A percentile compares a stretch with the other conserved stretches of the same genome.
phyloP scores from a whole-genome alignment of 345 rosid genomes.

The Raphanus raphanistrum region DNA sequence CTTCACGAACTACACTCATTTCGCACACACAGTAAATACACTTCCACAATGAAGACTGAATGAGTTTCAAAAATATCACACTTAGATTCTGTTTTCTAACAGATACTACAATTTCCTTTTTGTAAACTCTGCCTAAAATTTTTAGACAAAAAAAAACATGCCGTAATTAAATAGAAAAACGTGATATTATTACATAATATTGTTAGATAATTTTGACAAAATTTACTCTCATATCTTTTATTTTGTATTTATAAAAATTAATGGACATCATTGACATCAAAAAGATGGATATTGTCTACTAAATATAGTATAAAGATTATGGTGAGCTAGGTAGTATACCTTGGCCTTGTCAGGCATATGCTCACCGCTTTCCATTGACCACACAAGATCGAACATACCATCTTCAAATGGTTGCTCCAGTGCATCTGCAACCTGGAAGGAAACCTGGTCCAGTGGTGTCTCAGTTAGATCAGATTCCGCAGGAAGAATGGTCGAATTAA shows the following conservation, averaged over 20 bases:
- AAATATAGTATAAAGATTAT: not conserved
- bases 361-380: constrained; percentile 99
- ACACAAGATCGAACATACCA: constrained; percentile 72
- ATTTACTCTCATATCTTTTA: not conserved
- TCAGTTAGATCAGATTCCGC: constrained; percentile 1
- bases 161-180: not conserved
- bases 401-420: constrained; percentile 88
- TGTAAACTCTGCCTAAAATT: not conserved
- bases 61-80: not conserved
- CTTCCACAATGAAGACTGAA: not conserved
- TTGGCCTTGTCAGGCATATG: constrained; percentile 87
- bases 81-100: not conserved
- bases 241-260: not conserved
- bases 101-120: not conserved
- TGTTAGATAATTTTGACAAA: not conserved
- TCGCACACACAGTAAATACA: not conserved
- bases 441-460: constrained; percentile 44
- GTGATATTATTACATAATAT: not conserved
- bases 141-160: no score
- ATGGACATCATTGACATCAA: not conserved
- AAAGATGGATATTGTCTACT: not conserved
- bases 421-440: constrained; percentile 90
- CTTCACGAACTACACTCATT: constrained; percentile 59
- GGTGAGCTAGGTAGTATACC: constrained; percentile 41
- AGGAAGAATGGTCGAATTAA: not conserved